Conservation (phyloP, 2,329 filamentous ascomycete genomes). For the Colletotrichum sidae region DNA sequence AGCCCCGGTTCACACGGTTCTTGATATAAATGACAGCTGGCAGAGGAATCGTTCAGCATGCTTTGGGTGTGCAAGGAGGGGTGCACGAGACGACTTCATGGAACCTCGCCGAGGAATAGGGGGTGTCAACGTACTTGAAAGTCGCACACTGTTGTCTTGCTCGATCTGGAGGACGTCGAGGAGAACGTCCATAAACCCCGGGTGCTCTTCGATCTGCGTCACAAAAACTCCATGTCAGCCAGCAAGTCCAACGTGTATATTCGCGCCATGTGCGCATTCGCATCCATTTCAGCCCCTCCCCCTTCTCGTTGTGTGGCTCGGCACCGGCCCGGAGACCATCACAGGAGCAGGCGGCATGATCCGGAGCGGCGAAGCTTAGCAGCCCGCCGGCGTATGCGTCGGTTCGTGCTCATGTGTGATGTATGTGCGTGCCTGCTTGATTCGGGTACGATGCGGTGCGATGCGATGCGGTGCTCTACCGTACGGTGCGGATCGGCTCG, state of each 20-base stretch:
- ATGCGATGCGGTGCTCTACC: background rate
- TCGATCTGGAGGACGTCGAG: slow-evolving; percentile 91
- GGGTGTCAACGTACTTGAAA: slow-evolving; percentile 78
- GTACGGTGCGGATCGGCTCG: slow-evolving; percentile 33
- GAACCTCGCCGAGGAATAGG: slow-evolving; percentile 39
- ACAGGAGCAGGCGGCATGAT: slow-evolving; percentile 6
- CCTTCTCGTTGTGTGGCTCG: slow-evolving; percentile 1
- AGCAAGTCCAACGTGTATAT: slow-evolving; percentile 34
- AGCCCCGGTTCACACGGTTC: slow-evolving; percentile 94
- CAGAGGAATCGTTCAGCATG: slow-evolving; percentile 34
- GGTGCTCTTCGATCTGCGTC: slow-evolving; percentile 86
- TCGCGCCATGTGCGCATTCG: slow-evolving; percentile 9
- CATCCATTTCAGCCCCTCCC: background rate
- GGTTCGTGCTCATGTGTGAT: slow-evolving; percentile 6
- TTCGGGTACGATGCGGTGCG: slow-evolving; percentile 19
- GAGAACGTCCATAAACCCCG: slow-evolving; percentile 90
- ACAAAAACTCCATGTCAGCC: slow-evolving; percentile 27
- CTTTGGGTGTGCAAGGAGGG: background rate
- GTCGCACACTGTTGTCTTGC: slow-evolving; percentile 84
- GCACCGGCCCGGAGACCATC: background rate
- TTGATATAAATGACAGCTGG: slow-evolving; percentile 97
- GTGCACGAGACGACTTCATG: background rate
- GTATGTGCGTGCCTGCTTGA: slow-evolving; percentile 14
- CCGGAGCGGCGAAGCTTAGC: slow-evolving; percentile 31
- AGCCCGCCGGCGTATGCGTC: slow-evolving; percentile 20